phyloP scores from a whole-genome alignment of 176 grass and related monocot genomes.

The Bromus sterilis region DNA sequence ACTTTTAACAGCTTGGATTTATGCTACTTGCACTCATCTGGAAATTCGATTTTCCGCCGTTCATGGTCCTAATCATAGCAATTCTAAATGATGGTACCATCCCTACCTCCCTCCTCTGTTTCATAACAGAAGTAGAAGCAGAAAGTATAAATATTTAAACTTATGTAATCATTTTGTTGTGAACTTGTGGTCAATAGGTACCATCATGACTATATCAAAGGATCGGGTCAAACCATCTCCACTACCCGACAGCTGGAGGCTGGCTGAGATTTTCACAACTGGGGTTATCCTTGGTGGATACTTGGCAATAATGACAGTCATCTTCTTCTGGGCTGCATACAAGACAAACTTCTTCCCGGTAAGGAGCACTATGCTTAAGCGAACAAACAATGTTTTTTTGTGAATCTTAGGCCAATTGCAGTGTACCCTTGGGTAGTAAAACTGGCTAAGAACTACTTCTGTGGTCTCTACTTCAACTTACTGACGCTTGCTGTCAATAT shows the following conservation, averaged over 20 bases:
- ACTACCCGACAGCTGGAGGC: slow-evolving; percentile 66
- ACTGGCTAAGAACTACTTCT: neutral
- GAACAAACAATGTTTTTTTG: neutral
- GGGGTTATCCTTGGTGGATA: slow-evolving; percentile 71
- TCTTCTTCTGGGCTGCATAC: slow-evolving; percentile 73
- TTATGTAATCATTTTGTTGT: neutral
- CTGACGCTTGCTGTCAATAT: neutral
- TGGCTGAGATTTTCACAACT: slow-evolving; percentile 72
- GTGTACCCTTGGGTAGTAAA: neutral
- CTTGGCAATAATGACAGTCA: slow-evolving; percentile 69
- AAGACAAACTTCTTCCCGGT: slow-evolving; percentile 72
- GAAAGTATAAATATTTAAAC: neutral
- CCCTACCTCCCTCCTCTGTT: neutral
- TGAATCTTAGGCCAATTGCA: neutral
- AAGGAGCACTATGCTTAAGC: neutral
- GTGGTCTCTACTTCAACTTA: neutral
- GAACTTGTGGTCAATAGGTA: slow-evolving; percentile 26
- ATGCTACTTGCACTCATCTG: slow-evolving; percentile 77
- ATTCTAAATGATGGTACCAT: slow-evolving; percentile 66
- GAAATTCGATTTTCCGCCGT: slow-evolving; percentile 74
- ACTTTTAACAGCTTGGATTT: slow-evolving; percentile 57
- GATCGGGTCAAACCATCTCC: slow-evolving; percentile 76
- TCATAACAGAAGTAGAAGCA: neutral
- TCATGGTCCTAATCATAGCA: slow-evolving; percentile 83
- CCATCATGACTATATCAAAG: slow-evolving; percentile 88